Conservation (phyloP, 192 early-diverging fungal species). For the Entomortierella chlamydospora region DNA sequence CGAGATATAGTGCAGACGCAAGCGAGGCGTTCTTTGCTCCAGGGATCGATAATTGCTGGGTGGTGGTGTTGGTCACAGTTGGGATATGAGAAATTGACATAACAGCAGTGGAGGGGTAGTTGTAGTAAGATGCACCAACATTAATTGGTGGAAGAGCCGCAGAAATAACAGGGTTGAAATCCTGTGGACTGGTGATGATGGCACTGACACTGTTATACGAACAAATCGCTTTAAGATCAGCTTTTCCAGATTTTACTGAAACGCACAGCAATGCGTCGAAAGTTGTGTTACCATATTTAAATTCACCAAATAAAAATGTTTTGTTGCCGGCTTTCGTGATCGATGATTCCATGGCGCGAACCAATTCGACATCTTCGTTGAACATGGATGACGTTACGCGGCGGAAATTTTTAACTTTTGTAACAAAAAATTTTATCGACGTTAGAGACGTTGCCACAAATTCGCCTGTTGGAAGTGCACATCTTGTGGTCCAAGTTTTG, state of each 20-base stretch:
- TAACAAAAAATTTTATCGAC: background rate
- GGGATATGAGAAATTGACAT: background rate
- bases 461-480: background rate
- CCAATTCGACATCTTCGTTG: too few relatives aligned
- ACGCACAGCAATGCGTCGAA: background rate
- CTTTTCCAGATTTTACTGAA: too few relatives aligned
- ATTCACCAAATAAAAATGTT: too few relatives aligned
- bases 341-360: too few relatives aligned
- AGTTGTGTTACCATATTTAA: background rate
- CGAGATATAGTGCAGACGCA: background rate
- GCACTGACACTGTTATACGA: background rate
- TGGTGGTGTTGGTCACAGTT: background rate
- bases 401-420: background rate
- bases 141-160: too few relatives aligned
- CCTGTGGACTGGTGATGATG: background rate
- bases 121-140: too few relatives aligned
- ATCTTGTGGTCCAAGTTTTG: background rate
- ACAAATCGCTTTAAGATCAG: background rate
- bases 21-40: background rate
- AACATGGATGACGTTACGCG: background rate
- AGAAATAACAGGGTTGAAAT: too few relatives aligned
- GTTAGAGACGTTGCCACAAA: background rate
- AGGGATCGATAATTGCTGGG: background rate
- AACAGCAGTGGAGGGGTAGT: background rate
- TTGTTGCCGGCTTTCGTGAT: too few relatives aligned